Evolutionary conservation across 2,329 filamentous ascomycete species (phyloP).

Genomic region (Aspergillus tamarii): DNA sequence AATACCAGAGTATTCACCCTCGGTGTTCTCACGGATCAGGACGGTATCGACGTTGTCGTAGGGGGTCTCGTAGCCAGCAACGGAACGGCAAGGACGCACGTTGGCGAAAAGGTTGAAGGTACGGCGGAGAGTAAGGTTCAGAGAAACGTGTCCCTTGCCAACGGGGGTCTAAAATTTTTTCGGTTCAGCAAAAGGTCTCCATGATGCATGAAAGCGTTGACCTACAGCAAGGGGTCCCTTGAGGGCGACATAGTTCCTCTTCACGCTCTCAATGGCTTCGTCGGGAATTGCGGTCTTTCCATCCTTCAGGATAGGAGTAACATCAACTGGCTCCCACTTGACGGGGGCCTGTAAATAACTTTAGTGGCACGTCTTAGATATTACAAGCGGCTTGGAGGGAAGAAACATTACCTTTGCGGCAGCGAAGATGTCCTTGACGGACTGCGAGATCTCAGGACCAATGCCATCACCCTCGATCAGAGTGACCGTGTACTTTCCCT

Average conservation of each 20-base stretch:
- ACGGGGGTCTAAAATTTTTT: constrained; percentile 72
- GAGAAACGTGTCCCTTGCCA: constrained; percentile 98
- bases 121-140: constrained; percentile 96
- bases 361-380: constrained; percentile 30
- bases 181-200: constrained; percentile 29
- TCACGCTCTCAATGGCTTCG: constrained; percentile 88
- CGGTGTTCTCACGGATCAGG: constrained; percentile 98
- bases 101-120: constrained; percentile 99
- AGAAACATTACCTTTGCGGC: constrained; percentile 74
- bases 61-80: constrained; percentile 96
- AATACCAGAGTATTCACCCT: constrained; percentile 99
- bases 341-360: constrained; percentile 70
- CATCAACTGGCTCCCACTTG: constrained; percentile 96
- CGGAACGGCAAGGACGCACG: constrained; percentile 94
- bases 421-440: constrained; percentile 97
- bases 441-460: constrained; percentile 95
- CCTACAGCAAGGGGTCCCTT: constrained; percentile 95
- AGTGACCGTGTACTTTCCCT: constrained; percentile 95
- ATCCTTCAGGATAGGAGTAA: constrained; percentile 89
- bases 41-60: constrained; percentile 97
- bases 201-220: constrained; percentile 23
- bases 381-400: constrained; percentile 4
- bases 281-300: constrained; percentile 95
- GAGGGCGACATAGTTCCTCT: constrained; percentile 93
- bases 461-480: constrained; percentile 99